Evolutionary conservation across 192 early-diverging fungal genomes (phyloP).

Genomic region (Coemansia sp.): DNA sequence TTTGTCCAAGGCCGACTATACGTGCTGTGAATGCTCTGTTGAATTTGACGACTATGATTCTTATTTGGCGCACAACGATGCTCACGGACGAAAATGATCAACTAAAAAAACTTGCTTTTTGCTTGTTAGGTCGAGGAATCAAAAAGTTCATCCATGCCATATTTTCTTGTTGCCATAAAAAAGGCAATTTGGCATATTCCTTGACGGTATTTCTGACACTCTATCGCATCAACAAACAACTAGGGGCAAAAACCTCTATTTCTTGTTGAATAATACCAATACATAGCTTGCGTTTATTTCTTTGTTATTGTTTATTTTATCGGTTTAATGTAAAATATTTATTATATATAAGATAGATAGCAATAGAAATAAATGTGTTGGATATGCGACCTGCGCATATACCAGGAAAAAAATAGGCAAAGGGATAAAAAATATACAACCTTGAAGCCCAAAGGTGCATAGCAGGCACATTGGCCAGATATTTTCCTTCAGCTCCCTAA

Average conservation of each 20-base stretch:
- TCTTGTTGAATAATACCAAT: too few relatives aligned
- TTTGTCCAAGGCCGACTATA: neutral
- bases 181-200: too few relatives aligned
- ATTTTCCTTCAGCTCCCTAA: neutral
- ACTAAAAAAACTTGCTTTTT: too few relatives aligned
- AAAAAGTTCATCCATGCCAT: too few relatives aligned
- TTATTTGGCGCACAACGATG: slow-evolving; percentile 22
- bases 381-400: neutral
- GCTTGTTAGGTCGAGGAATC: too few relatives aligned
- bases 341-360: slow-evolving; percentile 1
- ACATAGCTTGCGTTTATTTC: neutral
- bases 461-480: neutral
- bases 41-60: slow-evolving; percentile 20
- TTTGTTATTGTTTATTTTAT: neutral
- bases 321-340: neutral
- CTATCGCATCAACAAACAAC: too few relatives aligned
- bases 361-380: neutral
- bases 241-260: too few relatives aligned
- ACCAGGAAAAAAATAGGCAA: neutral
- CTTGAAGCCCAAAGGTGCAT: neutral
- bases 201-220: too few relatives aligned
- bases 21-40: slow-evolving; percentile 12
- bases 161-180: too few relatives aligned
- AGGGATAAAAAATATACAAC: neutral
- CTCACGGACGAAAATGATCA: slow-evolving; percentile 2